Evolutionary conservation across 257 asterid genomes (phyloP).

Genomic region (Solanum habrochaites): DNA sequence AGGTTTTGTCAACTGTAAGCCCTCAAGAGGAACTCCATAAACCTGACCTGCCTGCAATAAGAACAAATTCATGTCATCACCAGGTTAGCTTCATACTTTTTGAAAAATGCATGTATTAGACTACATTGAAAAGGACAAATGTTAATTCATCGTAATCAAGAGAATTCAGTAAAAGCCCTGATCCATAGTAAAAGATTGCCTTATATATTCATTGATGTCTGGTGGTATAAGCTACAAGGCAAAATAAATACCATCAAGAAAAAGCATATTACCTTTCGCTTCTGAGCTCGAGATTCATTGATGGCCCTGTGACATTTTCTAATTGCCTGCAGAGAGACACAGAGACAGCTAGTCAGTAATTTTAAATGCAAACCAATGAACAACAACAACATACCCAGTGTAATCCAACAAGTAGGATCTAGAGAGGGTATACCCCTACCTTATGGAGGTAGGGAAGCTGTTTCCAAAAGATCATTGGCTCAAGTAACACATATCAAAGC

Average conservation of each 20-base stretch:
- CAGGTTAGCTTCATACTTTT: not conserved
- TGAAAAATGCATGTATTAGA: not conserved
- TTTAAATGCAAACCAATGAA: not conserved
- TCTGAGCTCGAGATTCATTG: constrained; percentile 90
- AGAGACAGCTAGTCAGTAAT: constrained; percentile 4
- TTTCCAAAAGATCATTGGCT: not conserved
- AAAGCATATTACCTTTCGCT: constrained; percentile 63
- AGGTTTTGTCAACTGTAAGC: constrained; percentile 57
- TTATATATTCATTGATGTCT: not conserved
- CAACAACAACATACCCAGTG: not conserved
- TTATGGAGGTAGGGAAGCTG: not conserved
- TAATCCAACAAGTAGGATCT: not conserved
- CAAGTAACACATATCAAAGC: not conserved
- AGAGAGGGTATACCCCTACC: not conserved
- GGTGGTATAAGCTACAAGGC: not conserved
- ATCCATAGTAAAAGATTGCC: not conserved
- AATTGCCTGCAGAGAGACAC: constrained; percentile 49
- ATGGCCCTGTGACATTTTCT: constrained; percentile 90
- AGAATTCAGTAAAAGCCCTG: not conserved
- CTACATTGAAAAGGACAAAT: not conserved
- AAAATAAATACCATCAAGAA: constrained; percentile 9
- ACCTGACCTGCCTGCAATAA: constrained; percentile 89
- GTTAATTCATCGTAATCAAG: not conserved
- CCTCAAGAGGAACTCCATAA: constrained; percentile 94
- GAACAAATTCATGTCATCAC: not conserved